These are phyloP conservation scores for Forsythia suspensa DNA, from an alignment of 257 asterid genomes.

Conservation along the genomic window DNA sequence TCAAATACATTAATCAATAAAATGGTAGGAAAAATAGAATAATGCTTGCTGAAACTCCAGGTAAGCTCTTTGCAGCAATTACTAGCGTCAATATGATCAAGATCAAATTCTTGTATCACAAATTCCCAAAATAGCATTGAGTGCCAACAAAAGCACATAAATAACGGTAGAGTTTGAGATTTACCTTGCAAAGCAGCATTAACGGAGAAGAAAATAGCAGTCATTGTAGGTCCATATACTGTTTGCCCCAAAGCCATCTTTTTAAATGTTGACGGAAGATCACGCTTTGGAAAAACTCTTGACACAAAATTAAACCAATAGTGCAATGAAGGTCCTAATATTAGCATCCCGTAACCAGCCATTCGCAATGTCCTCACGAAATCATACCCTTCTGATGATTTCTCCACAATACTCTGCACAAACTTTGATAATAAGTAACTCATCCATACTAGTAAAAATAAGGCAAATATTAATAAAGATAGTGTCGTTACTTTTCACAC, in stretches of 20 bases:
- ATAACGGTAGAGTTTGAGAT: neutral
- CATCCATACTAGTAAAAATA: neutral
- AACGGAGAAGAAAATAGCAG: slow-evolving; percentile 67
- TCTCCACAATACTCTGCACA: slow-evolving; percentile 42
- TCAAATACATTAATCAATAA: neutral
- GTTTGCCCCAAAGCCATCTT: slow-evolving; percentile 85
- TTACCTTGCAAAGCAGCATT: slow-evolving; percentile 89
- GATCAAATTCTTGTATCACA: neutral
- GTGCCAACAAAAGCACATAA: neutral
- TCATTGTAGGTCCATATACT: slow-evolving; percentile 75
- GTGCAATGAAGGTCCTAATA: slow-evolving; percentile 60
- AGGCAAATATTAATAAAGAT: neutral
- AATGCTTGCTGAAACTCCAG: neutral
- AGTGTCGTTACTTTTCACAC: neutral
- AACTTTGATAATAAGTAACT: neutral
- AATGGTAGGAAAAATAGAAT: neutral
- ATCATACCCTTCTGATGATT: slow-evolving; percentile 38
- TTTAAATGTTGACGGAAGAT: slow-evolving; percentile 64
- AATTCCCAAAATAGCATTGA: neutral
- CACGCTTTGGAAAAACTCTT: slow-evolving; percentile 59
- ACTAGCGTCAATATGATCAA: neutral
- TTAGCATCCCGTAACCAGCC: slow-evolving; percentile 58
- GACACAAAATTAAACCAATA: slow-evolving; percentile 66
- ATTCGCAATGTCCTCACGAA: slow-evolving; percentile 48
- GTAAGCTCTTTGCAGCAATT: neutral